Conservation (phyloP, 345 rosid species). For the Populus deltoides region DNA sequence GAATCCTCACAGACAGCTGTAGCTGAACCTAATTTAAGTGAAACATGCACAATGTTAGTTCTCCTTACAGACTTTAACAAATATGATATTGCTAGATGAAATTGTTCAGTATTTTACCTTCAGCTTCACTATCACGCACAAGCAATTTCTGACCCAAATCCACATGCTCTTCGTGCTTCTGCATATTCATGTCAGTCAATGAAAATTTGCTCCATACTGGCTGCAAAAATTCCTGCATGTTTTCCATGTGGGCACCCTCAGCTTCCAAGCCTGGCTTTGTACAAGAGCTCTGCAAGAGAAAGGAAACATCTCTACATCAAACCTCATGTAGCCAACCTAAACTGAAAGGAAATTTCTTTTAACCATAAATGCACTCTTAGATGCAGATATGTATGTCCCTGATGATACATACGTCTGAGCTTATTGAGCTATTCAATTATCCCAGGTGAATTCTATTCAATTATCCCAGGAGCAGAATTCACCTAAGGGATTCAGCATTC, state of each 20-base stretch:
- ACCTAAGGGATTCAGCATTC: background rate
- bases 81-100: constrained; percentile 6
- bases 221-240: constrained; percentile 23
- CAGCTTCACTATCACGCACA: constrained; percentile 30
- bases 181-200: constrained; percentile 19
- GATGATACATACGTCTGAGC: background rate
- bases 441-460: background rate
- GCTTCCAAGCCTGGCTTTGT: constrained; percentile 30
- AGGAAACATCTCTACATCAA: constrained; percentile 28
- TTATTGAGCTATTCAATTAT: constrained; percentile 2
- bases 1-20: constrained; percentile 24
- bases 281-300: constrained; percentile 34
- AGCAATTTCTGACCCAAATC: constrained; percentile 23
- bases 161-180: constrained; percentile 17
- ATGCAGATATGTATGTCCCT: constrained; percentile 8
- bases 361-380: constrained; percentile 12
- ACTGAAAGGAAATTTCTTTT: constrained; percentile 13
- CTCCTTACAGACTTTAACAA: background rate
- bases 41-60: constrained; percentile 13
- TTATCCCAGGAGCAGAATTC: constrained; percentile 1
- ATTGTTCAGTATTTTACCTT: constrained; percentile 29
- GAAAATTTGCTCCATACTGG: constrained; percentile 23
- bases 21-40: constrained; percentile 21
- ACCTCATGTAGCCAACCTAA: constrained; percentile 28
- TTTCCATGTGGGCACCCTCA: constrained; percentile 39